Conservation (phyloP, 2,329 filamentous ascomycete species). For the Lasiodiplodia sp. region DNA sequence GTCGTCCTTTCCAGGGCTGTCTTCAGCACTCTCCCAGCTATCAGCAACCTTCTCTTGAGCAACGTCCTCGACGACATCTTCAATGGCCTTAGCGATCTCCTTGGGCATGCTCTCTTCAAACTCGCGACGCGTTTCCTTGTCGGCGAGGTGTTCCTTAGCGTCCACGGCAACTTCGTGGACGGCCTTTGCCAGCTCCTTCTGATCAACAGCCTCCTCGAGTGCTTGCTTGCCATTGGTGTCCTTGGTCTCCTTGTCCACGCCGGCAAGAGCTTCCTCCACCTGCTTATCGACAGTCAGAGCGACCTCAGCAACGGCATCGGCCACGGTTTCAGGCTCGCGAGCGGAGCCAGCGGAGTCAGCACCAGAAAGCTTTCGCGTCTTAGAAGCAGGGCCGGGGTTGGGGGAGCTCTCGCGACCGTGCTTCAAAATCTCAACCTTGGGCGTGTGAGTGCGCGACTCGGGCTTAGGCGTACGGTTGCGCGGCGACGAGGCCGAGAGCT, state of each 20-base stretch:
- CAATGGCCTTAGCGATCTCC: conserved; percentile 62
- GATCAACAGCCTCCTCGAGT: conserved; percentile 53
- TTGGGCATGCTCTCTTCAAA: conserved; percentile 63
- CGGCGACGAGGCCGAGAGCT: conserved; percentile 71
- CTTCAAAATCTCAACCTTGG: conserved; percentile 56
- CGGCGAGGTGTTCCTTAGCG: conserved; percentile 56
- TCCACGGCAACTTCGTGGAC: conserved; percentile 33
- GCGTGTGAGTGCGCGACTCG: conserved; percentile 38
- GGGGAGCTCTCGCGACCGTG: conserved; percentile 50
- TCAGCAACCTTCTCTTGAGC: conserved; percentile 70
- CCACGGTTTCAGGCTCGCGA: conserved; percentile 67
- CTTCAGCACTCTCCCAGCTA: conserved; percentile 85
- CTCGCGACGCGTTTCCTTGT: conserved; percentile 60
- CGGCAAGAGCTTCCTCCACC: conserved; percentile 70
- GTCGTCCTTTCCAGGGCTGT: conserved; percentile 72
- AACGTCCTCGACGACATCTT: conserved; percentile 65
- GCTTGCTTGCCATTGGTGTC: conserved; percentile 50
- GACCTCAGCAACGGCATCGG: conserved; percentile 72
- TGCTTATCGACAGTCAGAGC: conserved; percentile 66
- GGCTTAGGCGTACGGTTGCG: conserved; percentile 63
- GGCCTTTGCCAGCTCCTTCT: conserved; percentile 50
- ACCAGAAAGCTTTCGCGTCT: conserved; percentile 46
- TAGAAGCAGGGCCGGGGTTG: conserved; percentile 39
- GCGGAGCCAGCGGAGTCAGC: conserved; percentile 32
- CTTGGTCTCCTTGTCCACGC: conserved; percentile 54